Evolutionary conservation across 352 stramenopile species (phyloP).

Genomic region (Phytophthora lateralis): DNA sequence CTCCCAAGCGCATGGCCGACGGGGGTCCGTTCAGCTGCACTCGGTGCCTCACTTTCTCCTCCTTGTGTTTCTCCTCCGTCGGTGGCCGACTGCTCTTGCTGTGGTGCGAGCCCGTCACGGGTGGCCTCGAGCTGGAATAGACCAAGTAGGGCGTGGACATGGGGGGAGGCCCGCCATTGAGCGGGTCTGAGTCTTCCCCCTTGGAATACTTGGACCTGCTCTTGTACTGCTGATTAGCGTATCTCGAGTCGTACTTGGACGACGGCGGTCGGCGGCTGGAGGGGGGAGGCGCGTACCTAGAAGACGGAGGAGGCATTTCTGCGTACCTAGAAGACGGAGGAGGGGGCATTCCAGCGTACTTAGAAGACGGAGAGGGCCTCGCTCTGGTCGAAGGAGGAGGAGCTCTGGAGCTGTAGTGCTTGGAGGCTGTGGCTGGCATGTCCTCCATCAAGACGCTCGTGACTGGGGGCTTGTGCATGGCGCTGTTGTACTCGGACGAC

Average conservation of each 20-base stretch:
- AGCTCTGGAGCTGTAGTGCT: slow-evolving; percentile 14
- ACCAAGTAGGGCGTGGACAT: slow-evolving; percentile 56
- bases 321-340: slow-evolving; percentile 4
- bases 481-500: slow-evolving; percentile 39
- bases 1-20: slow-evolving; percentile 30
- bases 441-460: slow-evolving; percentile 50
- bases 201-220: slow-evolving; percentile 49
- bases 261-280: slow-evolving; percentile 13
- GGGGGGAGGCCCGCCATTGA: slow-evolving; percentile 42
- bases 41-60: slow-evolving; percentile 12
- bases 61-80: not conserved
- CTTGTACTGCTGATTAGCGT: slow-evolving; percentile 49
- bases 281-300: slow-evolving; percentile 3
- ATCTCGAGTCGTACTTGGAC: slow-evolving; percentile 29
- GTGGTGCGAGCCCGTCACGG: slow-evolving; percentile 24
- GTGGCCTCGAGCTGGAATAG: slow-evolving; percentile 35
- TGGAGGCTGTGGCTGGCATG: slow-evolving; percentile 40
- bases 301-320: slow-evolving; percentile 1
- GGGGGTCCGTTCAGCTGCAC: slow-evolving; percentile 12
- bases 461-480: slow-evolving; percentile 31
- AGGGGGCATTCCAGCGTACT: not conserved
- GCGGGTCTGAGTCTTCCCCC: slow-evolving; percentile 28
- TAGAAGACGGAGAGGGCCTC: slow-evolving; percentile 5
- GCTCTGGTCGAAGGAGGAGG: slow-evolving; percentile 19
- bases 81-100: slow-evolving; percentile 15